These are phyloP conservation scores for Colletotrichum horii DNA, from an alignment of 2,329 filamentous ascomycete genomes.

Conservation along the genomic window DNA sequence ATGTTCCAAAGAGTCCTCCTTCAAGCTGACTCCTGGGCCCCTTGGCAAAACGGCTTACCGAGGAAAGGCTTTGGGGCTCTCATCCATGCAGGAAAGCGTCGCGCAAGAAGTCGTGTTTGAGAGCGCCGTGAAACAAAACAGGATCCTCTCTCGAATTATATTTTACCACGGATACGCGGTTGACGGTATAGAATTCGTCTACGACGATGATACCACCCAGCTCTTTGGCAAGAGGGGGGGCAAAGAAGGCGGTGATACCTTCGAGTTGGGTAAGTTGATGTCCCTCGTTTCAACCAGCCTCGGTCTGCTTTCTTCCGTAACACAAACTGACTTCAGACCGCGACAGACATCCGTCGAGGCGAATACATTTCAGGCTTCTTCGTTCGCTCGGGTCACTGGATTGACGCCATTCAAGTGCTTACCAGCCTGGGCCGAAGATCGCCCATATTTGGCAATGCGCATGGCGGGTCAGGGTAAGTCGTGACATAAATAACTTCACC, in stretches of 20 bases:
- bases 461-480: conserved; percentile 84
- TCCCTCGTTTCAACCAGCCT: neutral
- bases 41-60: conserved; percentile 75
- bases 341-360: conserved; percentile 78
- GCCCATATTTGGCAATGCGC: conserved; percentile 80
- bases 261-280: conserved; percentile 71
- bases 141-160: conserved; percentile 76
- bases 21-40: conserved; percentile 71
- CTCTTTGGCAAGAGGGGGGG: conserved; percentile 85
- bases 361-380: conserved; percentile 90
- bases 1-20: conserved; percentile 70
- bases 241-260: conserved; percentile 72
- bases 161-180: conserved; percentile 76
- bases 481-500: neutral
- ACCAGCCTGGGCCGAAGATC: conserved; percentile 90
- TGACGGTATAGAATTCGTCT: conserved; percentile 90
- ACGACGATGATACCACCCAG: conserved; percentile 84
- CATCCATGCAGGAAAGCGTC: conserved; percentile 72
- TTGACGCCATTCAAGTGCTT: conserved; percentile 88
- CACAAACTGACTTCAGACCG: neutral
- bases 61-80: conserved; percentile 75
- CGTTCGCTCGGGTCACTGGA: conserved; percentile 79
- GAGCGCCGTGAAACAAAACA: conserved; percentile 69
- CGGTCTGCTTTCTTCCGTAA: neutral
- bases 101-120: conserved; percentile 77